phyloP scores from a whole-genome alignment of 805 yeast genomes.

The Yamadazyma endophytica region DNA sequence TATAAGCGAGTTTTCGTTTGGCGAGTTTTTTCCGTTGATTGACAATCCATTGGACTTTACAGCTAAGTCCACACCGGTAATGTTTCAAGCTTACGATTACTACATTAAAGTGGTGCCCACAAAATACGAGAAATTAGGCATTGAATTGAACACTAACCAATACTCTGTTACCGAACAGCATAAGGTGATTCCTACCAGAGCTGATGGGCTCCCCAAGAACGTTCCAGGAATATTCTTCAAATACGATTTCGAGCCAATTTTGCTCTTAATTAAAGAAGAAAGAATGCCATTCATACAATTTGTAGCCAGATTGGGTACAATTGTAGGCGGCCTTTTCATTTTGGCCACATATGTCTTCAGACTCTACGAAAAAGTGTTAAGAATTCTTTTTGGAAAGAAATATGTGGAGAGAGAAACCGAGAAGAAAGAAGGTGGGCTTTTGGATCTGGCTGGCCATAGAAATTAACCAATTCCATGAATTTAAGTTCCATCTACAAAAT shows the following conservation, averaged over 20 bases:
- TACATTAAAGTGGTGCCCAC: conserved; percentile 83
- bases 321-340: conserved; percentile 76
- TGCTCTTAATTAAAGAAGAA: conserved; percentile 61
- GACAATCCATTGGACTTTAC: conserved; percentile 86
- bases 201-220: conserved; percentile 17
- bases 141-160: conserved; percentile 75
- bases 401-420: conserved; percentile 48
- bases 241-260: conserved; percentile 87
- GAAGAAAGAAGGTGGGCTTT: conserved; percentile 31
- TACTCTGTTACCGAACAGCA: conserved; percentile 65
- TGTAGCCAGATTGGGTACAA: conserved; percentile 71
- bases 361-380: conserved; percentile 50
- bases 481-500: too few species aligned
- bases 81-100: conserved; percentile 56
- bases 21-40: conserved; percentile 81
- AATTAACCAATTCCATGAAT: too few species aligned
- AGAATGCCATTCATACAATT: conserved; percentile 78
- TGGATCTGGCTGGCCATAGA: too few species aligned
- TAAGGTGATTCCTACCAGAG: conserved; percentile 12
- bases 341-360: conserved; percentile 63
- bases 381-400: conserved; percentile 55
- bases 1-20: conserved; percentile 84
- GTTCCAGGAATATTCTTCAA: conserved; percentile 79
- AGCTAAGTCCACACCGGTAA: conserved; percentile 49
- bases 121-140: conserved; percentile 64